phyloP scores from a whole-genome alignment of 257 asterid genomes.

The Ocimum tenuiflorum region DNA sequence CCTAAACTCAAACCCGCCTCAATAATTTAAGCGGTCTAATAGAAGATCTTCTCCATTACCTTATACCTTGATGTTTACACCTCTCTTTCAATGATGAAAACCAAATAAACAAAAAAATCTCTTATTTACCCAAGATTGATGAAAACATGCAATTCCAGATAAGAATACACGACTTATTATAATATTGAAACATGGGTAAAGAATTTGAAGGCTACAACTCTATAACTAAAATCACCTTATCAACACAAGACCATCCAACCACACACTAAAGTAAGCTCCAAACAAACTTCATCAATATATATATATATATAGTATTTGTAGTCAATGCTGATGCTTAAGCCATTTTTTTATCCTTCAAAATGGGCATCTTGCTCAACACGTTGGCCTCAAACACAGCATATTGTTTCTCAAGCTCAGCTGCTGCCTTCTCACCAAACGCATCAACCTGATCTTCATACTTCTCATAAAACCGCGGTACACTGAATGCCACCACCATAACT shows the following conservation, averaged over 20 bases:
- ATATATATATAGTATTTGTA: too few relatives aligned
- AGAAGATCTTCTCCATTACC: too few relatives aligned
- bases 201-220: background rate
- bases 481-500: slow-evolving; percentile 46
- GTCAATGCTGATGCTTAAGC: background rate
- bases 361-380: slow-evolving; percentile 61
- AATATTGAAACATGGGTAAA: background rate
- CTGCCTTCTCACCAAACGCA: slow-evolving; percentile 49
- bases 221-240: background rate
- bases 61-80: too few relatives aligned
- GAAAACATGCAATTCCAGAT: background rate
- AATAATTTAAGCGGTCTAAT: too few relatives aligned
- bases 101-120: too few relatives aligned
- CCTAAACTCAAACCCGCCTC: too few relatives aligned
- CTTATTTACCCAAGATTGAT: too few relatives aligned
- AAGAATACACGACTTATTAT: background rate
- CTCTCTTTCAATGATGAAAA: too few relatives aligned
- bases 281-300: background rate
- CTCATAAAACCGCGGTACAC: slow-evolving; percentile 57
- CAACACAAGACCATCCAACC: background rate
- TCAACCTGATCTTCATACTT: slow-evolving; percentile 63
- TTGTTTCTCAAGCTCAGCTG: slow-evolving; percentile 52
- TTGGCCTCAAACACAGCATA: slow-evolving; percentile 51
- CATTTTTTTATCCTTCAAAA: slow-evolving; percentile 40
- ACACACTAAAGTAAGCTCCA: background rate